These are phyloP conservation scores for Pinus tabuliformis DNA, from an alignment of 75 land plant genomes.

Conservation along the genomic window DNA sequence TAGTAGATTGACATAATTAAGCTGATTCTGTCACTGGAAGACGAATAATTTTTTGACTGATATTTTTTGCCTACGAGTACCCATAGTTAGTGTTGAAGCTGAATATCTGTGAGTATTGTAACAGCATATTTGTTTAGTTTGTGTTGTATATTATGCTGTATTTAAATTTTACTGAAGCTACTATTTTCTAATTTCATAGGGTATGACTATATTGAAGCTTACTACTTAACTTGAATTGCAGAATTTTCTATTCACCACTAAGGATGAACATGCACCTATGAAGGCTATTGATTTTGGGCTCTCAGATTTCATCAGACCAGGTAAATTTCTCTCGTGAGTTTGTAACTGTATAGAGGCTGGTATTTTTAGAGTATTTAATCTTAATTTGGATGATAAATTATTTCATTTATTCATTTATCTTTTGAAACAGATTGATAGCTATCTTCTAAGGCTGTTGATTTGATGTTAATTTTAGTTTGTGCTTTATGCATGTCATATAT, in stretches of 20 bases:
- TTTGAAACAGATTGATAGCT: background rate
- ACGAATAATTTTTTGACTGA: background rate
- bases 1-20: no score
- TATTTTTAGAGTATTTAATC: background rate
- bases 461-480: background rate
- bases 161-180: background rate
- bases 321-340: constrained; percentile 9
- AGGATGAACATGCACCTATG: constrained; percentile 44
- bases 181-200: background rate
- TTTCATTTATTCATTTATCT: background rate
- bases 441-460: background rate
- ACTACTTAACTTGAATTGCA: background rate
- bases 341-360: background rate
- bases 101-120: background rate
- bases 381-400: background rate
- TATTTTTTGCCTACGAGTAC: background rate
- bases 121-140: background rate
- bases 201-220: background rate
- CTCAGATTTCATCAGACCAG: constrained; percentile 45
- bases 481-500: constrained; percentile 4
- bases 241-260: constrained; percentile 45
- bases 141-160: background rate
- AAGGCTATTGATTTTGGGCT: constrained; percentile 54
- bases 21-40: no score
- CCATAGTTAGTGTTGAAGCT: background rate